Evolutionary conservation across 2,329 filamentous ascomycete genomes (phyloP), one percentile per base, ranked within the genome.

Genomic region (Neurospora sp.): DNA sequence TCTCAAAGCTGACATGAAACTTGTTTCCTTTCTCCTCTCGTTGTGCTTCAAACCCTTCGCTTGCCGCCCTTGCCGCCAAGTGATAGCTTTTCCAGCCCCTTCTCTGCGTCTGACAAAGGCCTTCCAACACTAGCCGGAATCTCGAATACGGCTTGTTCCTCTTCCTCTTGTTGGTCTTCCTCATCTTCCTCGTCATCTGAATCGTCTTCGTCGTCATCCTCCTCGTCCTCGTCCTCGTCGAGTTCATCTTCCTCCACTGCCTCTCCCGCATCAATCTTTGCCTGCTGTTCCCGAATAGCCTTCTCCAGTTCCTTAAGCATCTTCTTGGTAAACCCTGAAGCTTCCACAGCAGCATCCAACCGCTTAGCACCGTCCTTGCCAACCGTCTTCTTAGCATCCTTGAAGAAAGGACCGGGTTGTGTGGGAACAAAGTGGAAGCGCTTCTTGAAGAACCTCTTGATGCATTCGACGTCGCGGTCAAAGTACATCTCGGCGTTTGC

Each of bases 401-500:
- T 88, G 81, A 93, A 97, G 79, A 91, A 93, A 0, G 96, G 96
- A 0, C 96, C 96, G 0, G 90, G 88, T 72, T 91, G 88, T 46
- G 94, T 91, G 78, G 90, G 91, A 3, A 89, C 89, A 78, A 98
- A 99, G 74, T 93, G 90, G 80, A 97, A 99, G 38, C 93, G 89
- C 28, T 94, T 86, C 77, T 92, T 86, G 78, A 99, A 99, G 80
- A 97, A 99, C 39, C 92, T 89, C 82, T 97, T 98, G 76, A 99
- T 91, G 80, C 96, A 99, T 73, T 92, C 89, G 15, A 99, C 94
- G 76, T 99, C 96, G 73, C 96, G 90, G 78, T 98, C 92, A 79
- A 99, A 99, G 81, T 99, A 98, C 87, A 94, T 96, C 78, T 97
- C 91, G 19, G 96, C 96, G 77, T 99, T 97, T 42, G 85, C 81